Percentiles rank a stretch among this genome's conserved stretches.
Evolutionary conservation across 2,329 filamentous ascomycete genomes (phyloP).

Genomic region (Leptographium galeiforme): DNA sequence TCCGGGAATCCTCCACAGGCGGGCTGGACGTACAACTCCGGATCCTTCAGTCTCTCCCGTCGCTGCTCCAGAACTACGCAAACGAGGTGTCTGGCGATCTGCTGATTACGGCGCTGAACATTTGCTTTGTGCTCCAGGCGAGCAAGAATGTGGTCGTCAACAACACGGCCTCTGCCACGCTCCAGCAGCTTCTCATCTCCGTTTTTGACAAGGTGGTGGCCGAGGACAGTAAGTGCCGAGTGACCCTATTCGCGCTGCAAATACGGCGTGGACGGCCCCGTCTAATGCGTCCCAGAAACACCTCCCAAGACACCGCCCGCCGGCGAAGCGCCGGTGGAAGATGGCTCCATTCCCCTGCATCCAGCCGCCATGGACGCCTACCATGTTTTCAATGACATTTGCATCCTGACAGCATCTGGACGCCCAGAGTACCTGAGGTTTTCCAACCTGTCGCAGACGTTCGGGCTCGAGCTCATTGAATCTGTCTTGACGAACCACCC

Average conservation of each 20-base stretch:
- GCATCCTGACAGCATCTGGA: constrained; percentile 73
- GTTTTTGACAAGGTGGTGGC: constrained; percentile 82
- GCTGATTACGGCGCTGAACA: constrained; percentile 69
- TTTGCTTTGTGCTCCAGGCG: constrained; percentile 81
- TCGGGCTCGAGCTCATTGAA: constrained; percentile 84
- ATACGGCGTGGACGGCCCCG: not conserved
- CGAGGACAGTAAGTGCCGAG: constrained; percentile 57
- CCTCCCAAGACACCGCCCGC: constrained; percentile 38
- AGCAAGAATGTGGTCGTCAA: constrained; percentile 91
- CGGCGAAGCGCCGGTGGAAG: constrained; percentile 53
- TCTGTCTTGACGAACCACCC: constrained; percentile 78
- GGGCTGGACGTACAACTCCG: constrained; percentile 86
- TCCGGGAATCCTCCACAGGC: constrained; percentile 73
- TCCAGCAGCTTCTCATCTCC: constrained; percentile 84
- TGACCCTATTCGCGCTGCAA: too few relatives aligned
- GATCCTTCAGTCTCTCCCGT: constrained; percentile 82
- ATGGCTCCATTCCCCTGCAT: constrained; percentile 52
- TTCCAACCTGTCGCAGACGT: constrained; percentile 63
- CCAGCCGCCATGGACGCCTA: constrained; percentile 77
- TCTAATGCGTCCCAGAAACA: not conserved
- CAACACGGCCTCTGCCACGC: constrained; percentile 88
- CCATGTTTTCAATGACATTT: constrained; percentile 78
- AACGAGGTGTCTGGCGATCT: constrained; percentile 68
- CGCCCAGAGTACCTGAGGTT: constrained; percentile 72
- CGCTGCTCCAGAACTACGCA: constrained; percentile 80